phyloP scores from a whole-genome alignment of 2,329 filamentous ascomycete species.

The Phialophora expanda region DNA sequence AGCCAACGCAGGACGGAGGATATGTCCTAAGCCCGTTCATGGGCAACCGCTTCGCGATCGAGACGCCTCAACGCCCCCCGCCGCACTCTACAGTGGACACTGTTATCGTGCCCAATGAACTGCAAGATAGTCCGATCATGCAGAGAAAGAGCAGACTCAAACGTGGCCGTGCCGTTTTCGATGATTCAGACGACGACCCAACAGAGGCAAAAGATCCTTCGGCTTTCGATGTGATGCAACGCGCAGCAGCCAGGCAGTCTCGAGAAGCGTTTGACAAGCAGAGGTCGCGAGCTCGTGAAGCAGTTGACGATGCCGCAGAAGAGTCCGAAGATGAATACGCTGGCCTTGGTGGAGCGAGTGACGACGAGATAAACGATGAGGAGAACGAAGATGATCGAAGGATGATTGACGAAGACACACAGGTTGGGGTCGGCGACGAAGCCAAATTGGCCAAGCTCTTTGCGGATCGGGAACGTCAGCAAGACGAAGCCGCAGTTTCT shows the following conservation, averaged over 20 bases:
- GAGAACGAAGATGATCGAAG: slow-evolving; percentile 76
- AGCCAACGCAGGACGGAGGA: slow-evolving; percentile 80
- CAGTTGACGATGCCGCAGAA: slow-evolving; percentile 88
- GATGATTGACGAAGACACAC: slow-evolving; percentile 83
- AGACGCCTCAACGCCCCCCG: slow-evolving; percentile 41
- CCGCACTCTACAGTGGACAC: slow-evolving; percentile 75
- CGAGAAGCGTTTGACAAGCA: slow-evolving; percentile 75
- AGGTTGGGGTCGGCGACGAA: slow-evolving; percentile 77
- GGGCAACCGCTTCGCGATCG: slow-evolving; percentile 67
- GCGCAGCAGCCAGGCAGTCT: slow-evolving; percentile 61
- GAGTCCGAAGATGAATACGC: slow-evolving; percentile 99
- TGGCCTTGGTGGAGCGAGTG: slow-evolving; percentile 85
- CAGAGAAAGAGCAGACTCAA: slow-evolving; percentile 59
- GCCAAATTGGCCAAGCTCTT: slow-evolving; percentile 82
- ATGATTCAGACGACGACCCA: slow-evolving; percentile 50
- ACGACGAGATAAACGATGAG: slow-evolving; percentile 76
- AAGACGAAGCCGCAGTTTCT: slow-evolving; percentile 85
- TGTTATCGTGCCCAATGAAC: slow-evolving; percentile 57
- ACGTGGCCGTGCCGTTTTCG: slow-evolving; percentile 55
- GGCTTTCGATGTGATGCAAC: slow-evolving; percentile 74
- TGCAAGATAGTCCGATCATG: slow-evolving; percentile 68
- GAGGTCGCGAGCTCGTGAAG: slow-evolving; percentile 82
- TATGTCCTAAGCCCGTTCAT: slow-evolving; percentile 76
- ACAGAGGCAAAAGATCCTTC: slow-evolving; percentile 46
- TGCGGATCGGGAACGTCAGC: slow-evolving; percentile 77